A percentile compares a stretch with the other conserved stretches of the same genome.
Evolutionary conservation across 768 basidiomycete species (phyloP).

Genomic region (Agaricus subrufescens): DNA sequence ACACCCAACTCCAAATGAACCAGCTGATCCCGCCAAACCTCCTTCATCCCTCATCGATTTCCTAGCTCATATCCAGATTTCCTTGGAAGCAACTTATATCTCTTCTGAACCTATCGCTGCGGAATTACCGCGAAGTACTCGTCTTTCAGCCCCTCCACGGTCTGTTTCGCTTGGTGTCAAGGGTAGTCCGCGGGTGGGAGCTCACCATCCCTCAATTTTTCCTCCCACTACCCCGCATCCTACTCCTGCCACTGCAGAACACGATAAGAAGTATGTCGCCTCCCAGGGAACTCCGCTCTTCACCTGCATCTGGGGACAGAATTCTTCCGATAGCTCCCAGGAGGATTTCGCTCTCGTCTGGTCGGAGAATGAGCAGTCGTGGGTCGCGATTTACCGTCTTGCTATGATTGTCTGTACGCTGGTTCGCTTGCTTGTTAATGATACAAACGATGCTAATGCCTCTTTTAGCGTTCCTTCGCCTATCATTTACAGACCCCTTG

Average conservation of each 20-base stretch:
- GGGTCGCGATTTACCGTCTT: conserved; percentile 80
- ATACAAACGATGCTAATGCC: conserved; percentile 1
- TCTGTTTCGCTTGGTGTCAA: conserved; percentile 37
- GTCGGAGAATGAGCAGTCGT: conserved; percentile 52
- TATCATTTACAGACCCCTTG: conserved; percentile 66
- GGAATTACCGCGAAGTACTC: conserved; percentile 32
- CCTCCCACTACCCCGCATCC: conserved; percentile 86
- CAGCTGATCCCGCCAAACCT: conserved; percentile 32
- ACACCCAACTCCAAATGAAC: conserved; percentile 41
- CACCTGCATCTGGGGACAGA: conserved; percentile 74
- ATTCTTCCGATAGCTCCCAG: conserved; percentile 32
- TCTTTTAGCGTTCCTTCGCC: conserved; percentile 63
- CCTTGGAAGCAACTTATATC: conserved; percentile 80
- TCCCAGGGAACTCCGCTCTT: conserved; percentile 74
- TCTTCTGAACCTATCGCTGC: conserved; percentile 36
- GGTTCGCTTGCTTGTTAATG: background rate
- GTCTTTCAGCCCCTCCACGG: conserved; percentile 48
- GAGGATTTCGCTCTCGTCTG: conserved; percentile 67
- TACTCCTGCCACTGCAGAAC: conserved; percentile 65
- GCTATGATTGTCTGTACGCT: conserved; percentile 75
- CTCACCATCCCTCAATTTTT: conserved; percentile 61
- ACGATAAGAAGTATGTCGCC: conserved; percentile 72
- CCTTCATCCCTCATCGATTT: conserved; percentile 52
- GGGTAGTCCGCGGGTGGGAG: conserved; percentile 28
- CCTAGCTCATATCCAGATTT: conserved; percentile 67